Conservation (phyloP, 2,329 filamentous ascomycete species). For the Fusarium annulatum region DNA sequence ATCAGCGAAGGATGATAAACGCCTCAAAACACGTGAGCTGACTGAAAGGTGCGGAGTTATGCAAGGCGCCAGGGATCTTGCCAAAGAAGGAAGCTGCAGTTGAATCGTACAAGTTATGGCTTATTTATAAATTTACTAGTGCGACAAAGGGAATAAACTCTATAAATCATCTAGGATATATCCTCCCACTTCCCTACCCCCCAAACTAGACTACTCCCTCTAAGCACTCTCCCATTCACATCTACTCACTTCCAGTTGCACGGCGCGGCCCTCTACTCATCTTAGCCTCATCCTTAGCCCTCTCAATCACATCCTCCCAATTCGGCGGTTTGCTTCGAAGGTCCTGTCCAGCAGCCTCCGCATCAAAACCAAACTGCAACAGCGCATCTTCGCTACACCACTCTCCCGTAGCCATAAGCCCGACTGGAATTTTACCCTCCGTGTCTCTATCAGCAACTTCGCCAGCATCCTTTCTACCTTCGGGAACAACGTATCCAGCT, state of each 20-base stretch:
- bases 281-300: slow-evolving; percentile 15
- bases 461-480: slow-evolving; percentile 46
- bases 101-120: not conserved
- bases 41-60: slow-evolving; percentile 2
- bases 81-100: not conserved
- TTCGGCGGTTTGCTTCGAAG: slow-evolving; percentile 26
- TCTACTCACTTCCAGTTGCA: not conserved
- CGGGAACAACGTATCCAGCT: slow-evolving; percentile 57
- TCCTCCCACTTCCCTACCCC: not conserved
- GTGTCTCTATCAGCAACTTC: slow-evolving; percentile 48
- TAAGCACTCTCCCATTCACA: accelerated
- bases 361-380: slow-evolving; percentile 60
- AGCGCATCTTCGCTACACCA: slow-evolving; percentile 64
- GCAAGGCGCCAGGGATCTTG: not conserved
- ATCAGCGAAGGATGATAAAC: not conserved
- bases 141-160: not conserved
- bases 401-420: slow-evolving; percentile 66
- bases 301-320: slow-evolving; percentile 35
- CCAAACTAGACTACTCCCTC: not conserved
- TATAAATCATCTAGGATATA: slow-evolving; percentile 21
- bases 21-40: slow-evolving; percentile 14
- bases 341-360: slow-evolving; percentile 52
- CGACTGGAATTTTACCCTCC: slow-evolving; percentile 60
- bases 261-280: not conserved
- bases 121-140: not conserved